Conservation (phyloP, 208 protist species). For the Balamuthia mandrillaris region DNA sequence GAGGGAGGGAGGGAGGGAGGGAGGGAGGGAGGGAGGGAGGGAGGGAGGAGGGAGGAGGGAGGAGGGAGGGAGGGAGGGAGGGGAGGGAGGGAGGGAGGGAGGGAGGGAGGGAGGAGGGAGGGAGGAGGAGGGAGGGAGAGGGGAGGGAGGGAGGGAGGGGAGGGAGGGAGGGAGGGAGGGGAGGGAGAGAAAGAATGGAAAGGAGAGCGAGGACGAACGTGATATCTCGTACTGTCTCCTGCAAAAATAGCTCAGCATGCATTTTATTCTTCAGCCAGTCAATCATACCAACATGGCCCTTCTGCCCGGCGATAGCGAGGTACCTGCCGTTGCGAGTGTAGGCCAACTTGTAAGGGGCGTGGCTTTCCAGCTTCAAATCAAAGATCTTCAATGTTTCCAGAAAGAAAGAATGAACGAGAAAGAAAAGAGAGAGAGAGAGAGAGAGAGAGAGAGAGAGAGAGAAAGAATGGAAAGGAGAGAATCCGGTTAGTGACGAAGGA, state of each 20-base stretch:
- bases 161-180: background rate
- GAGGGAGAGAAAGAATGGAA: background rate
- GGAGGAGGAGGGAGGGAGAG: background rate
- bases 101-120: background rate
- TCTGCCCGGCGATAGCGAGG: constrained; percentile 87
- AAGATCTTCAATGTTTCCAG: constrained; percentile 64
- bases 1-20: background rate
- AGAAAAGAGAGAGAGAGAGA: background rate
- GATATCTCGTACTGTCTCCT: constrained; percentile 88
- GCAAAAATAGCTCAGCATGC: constrained; percentile 86
- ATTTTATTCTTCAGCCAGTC: constrained; percentile 89
- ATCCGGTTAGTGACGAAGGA: no score
- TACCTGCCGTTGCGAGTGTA: constrained; percentile 88
- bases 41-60: background rate
- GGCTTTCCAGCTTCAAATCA: constrained; percentile 83
- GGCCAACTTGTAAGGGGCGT: constrained; percentile 90
- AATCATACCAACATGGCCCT: constrained; percentile 91
- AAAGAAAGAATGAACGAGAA: background rate
- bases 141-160: background rate
- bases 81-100: background rate
- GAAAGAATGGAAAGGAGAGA: background rate
- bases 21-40: background rate
- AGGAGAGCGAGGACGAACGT: constrained; percentile 40
- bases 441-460: no score
- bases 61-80: background rate